phyloP scores from a whole-genome alignment of 1,139 yeast species.

The Debaryomyces robertsiae region DNA sequence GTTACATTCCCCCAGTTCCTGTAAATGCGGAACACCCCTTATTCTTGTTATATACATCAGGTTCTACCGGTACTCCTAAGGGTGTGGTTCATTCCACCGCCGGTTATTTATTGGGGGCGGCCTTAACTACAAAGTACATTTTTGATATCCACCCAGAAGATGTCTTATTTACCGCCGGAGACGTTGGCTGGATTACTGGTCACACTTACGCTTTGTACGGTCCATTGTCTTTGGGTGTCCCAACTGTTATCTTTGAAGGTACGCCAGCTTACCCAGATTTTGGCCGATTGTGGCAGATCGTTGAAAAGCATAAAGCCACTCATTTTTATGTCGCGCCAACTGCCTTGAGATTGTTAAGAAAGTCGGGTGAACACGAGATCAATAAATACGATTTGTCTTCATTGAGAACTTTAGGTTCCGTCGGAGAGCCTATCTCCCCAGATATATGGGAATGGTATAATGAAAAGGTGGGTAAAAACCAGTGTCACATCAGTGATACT shows the following conservation, averaged over 20 bases:
- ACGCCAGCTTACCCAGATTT: constrained; percentile 98
- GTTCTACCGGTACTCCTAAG: constrained; percentile 97
- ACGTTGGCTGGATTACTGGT: constrained; percentile 99
- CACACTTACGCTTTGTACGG: constrained; percentile 96
- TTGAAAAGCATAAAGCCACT: constrained; percentile 89
- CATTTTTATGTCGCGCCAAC: constrained; percentile 99
- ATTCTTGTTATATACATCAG: constrained; percentile 91
- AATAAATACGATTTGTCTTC: constrained; percentile 86
- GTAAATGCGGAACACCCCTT: constrained; percentile 92
- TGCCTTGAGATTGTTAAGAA: constrained; percentile 90
- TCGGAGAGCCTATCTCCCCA: constrained; percentile 98
- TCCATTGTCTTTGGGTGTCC: constrained; percentile 84
- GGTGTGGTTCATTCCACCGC: constrained; percentile 96
- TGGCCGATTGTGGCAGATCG: constrained; percentile 96
- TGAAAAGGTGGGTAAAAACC: constrained; percentile 84
- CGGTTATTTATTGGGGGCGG: constrained; percentile 93
- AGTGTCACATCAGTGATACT: constrained; percentile 89
- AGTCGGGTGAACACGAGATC: constrained; percentile 86
- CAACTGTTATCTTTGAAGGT: constrained; percentile 93
- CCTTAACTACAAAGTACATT: constrained; percentile 88
- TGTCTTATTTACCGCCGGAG: constrained; percentile 94
- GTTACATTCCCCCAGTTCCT: constrained; percentile 84
- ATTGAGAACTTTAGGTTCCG: constrained; percentile 93
- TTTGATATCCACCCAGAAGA: constrained; percentile 91
- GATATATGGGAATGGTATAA: constrained; percentile 99